Evolutionary conservation across 192 early-diverging fungal genomes (phyloP), one percentile per base, ranked within the genome.

Genomic region (Backusella luteola): DNA sequence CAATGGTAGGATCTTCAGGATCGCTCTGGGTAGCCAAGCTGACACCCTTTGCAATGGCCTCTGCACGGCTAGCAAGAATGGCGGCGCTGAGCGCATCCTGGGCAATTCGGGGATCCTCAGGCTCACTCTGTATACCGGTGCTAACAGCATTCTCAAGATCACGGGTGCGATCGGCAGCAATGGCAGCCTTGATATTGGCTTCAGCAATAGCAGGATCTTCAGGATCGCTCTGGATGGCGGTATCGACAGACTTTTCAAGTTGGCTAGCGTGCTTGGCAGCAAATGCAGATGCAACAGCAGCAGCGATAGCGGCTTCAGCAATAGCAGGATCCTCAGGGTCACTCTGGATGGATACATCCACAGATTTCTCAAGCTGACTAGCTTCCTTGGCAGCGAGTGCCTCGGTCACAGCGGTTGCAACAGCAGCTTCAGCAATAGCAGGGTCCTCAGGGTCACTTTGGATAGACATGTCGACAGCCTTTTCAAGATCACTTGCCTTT

Each of bases 201-300:
- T 68, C 19, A 7, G 68, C 56, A 63, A 63, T 29, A 1, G 11
- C 9, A 29, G 56, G 56, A 9, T 63, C 56, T n/a, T 63, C 56
- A 14, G 56, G 56, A 12, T 63, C 56, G 29, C 56, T 63, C 7
- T 74, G 34, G 66, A 41, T 23, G 17, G 49, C 29, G 5, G n/a
- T 41, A 67, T 59, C 59, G 39, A 67, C 76, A 59, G 29, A 75
- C 5, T 53, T 69, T 32, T 53, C 73, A 68, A 53, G 69, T 63
- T 72, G 74, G 66, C 75, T 35, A 19, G 66, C 52, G 6, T 44
- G 53, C 46, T n/a, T 8, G 73, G 79, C 38, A 46, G 77, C 66
- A 17, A 29, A 17, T 14, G 76, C 79, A 4, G 70, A 77, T 29
- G 79, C 56, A 23, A 77, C 73, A 1, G 81, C 81, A 74, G 77